These are phyloP conservation scores for Aphanomyces astaci DNA, from an alignment of 352 stramenopile genomes.

Conservation along the genomic window DNA sequence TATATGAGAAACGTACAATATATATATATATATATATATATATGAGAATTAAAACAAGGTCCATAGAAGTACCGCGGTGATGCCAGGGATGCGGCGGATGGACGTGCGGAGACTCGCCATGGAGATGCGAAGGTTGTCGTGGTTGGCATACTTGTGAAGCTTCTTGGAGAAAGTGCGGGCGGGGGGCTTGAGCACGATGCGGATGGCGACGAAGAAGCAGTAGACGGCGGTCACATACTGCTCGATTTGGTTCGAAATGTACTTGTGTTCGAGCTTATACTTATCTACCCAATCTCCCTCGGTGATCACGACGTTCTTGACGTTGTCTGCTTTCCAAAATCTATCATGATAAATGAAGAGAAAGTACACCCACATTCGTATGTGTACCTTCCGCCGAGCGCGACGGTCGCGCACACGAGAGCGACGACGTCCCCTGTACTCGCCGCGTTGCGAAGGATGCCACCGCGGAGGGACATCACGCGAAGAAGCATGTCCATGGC, in stretches of 20 bases:
- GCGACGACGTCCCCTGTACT: conserved; percentile 78
- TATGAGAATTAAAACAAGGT: too few species aligned
- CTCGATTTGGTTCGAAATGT: conserved; percentile 31
- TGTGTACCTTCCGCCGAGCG: conserved; percentile 44
- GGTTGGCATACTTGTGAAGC: conserved; percentile 81
- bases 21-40: too few species aligned
- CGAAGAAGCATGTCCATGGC: conserved; percentile 79
- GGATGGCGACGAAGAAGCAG: conserved; percentile 51
- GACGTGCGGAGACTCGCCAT: conserved; percentile 78
- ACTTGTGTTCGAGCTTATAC: conserved; percentile 25
- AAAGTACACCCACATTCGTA: not conserved
- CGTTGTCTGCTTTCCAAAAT: conserved; percentile 5
- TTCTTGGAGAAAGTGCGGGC: conserved; percentile 83
- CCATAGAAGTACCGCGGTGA: conserved; percentile 43
- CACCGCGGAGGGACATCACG: conserved; percentile 56
- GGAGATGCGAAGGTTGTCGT: conserved; percentile 77
- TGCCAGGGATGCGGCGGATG: conserved; percentile 73
- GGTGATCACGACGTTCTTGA: conserved; percentile 1
- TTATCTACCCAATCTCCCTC: not conserved
- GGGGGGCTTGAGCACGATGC: conserved; percentile 77
- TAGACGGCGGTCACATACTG: conserved; percentile 72
- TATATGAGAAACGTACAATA: too few species aligned
- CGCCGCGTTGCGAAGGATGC: conserved; percentile 70
- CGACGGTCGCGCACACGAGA: conserved; percentile 50
- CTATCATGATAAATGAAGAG: not conserved